Evolutionary conservation across 2,329 filamentous ascomycete genomes (phyloP).

Genomic region (Nigrograna mackinnonii): DNA sequence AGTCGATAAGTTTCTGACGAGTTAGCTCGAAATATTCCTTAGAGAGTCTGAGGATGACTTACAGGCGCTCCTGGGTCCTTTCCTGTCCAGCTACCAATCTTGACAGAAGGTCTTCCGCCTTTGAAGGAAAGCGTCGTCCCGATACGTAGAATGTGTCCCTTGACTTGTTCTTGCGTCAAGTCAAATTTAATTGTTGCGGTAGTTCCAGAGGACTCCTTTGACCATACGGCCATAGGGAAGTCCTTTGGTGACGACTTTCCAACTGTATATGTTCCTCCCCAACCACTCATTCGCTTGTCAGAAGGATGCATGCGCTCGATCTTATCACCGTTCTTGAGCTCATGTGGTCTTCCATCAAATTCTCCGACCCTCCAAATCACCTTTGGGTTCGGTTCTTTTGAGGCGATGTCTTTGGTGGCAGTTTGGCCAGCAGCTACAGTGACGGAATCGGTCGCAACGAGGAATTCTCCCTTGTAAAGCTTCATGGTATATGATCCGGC

Average conservation of each 20-base stretch:
- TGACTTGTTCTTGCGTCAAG: slow-evolving; percentile 19
- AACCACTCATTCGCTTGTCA: slow-evolving; percentile 19
- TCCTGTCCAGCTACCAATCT: slow-evolving; percentile 24
- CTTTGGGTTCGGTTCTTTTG: slow-evolving; percentile 14
- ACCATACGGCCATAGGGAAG: slow-evolving; percentile 25
- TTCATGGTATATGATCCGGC: slow-evolving; percentile 22
- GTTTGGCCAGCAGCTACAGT: slow-evolving; percentile 20
- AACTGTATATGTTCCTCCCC: slow-evolving; percentile 18
- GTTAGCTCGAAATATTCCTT: background rate
- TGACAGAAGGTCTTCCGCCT: slow-evolving; percentile 20
- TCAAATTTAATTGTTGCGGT: slow-evolving; percentile 19
- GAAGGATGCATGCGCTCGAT: slow-evolving; percentile 26
- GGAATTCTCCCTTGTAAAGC: slow-evolving; percentile 21
- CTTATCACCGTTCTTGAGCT: slow-evolving; percentile 28
- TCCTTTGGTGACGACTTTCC: slow-evolving; percentile 18
- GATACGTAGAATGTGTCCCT: slow-evolving; percentile 21
- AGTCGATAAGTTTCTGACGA: slow-evolving; percentile 21
- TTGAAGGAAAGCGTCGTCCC: slow-evolving; percentile 26
- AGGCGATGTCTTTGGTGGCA: slow-evolving; percentile 18
- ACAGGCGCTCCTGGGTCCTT: slow-evolving; percentile 24
- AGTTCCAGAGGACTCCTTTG: slow-evolving; percentile 17
- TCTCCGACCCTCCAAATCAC: slow-evolving; percentile 24
- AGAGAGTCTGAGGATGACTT: slow-evolving; percentile 3
- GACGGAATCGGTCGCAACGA: slow-evolving; percentile 19
- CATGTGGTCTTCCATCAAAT: slow-evolving; percentile 23